phyloP scores from a whole-genome alignment of 2,329 filamentous ascomycete genomes.

The Fusarium sulawesiense region DNA sequence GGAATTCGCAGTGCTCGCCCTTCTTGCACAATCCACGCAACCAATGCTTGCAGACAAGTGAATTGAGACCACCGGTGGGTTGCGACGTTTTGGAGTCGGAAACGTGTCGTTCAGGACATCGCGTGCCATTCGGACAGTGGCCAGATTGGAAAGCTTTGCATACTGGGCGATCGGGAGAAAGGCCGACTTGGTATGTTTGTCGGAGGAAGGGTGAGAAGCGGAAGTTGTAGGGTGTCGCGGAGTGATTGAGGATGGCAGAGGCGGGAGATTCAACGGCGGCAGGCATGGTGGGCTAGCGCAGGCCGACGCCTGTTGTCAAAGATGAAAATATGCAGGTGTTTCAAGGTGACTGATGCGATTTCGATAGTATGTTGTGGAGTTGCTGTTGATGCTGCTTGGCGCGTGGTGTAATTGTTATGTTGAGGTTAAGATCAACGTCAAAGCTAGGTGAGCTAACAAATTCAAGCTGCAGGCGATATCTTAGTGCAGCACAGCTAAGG shows the following conservation, averaged over 20 bases:
- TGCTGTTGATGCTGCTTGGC: neutral
- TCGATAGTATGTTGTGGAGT: neutral
- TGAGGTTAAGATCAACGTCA: conserved; percentile 15
- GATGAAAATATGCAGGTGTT: neutral
- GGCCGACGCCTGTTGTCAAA: conserved; percentile 20
- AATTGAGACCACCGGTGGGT: conserved; percentile 72
- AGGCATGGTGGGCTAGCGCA: conserved; percentile 45
- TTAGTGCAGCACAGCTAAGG: conserved; percentile 12
- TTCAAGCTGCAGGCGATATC: conserved; percentile 31
- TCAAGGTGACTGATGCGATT: neutral
- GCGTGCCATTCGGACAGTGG: conserved; percentile 85
- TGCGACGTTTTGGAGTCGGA: conserved; percentile 53
- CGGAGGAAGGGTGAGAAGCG: conserved; percentile 88
- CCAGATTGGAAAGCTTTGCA: conserved; percentile 89
- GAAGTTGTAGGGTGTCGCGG: conserved; percentile 73
- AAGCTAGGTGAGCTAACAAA: conserved; percentile 22
- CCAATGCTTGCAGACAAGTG: conserved; percentile 98
- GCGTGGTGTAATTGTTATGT: conserved; percentile 1
- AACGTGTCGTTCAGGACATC: conserved; percentile 86
- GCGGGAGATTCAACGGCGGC: conserved; percentile 48
- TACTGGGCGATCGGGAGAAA: conserved; percentile 80
- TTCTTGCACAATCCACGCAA: conserved; percentile 98
- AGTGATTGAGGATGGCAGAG: conserved; percentile 67
- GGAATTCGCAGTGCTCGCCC: conserved; percentile 94
- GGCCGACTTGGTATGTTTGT: conserved; percentile 84